A percentile compares a stretch with the other conserved stretches of the same genome.
These are phyloP conservation scores for Bacidia rubella DNA, from an alignment of 495 filamentous ascomycete species.

Conservation along the genomic window DNA sequence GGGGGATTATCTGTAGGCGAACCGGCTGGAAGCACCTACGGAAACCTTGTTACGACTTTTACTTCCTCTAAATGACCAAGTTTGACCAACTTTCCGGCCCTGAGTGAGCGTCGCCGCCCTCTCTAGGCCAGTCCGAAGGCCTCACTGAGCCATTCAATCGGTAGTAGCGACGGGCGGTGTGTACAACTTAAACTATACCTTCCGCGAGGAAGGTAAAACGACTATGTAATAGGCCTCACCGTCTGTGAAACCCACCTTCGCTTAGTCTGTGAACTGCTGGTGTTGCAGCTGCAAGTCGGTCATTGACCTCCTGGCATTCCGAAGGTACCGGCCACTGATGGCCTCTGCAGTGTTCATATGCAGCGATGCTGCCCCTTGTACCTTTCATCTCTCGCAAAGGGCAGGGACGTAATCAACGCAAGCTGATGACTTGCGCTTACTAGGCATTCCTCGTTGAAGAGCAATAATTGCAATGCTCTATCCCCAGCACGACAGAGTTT, in stretches of 20 bases:
- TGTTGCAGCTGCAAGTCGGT: too few species aligned
- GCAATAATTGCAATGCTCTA: conserved; percentile 71
- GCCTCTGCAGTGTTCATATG: too few species aligned
- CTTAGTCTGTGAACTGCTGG: too few species aligned
- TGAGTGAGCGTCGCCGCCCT: conserved; percentile 49
- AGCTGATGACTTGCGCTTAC: conserved; percentile 61
- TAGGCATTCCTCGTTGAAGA: conserved; percentile 68
- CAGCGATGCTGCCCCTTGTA: too few species aligned
- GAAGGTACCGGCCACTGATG: too few species aligned
- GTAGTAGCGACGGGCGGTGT: conserved; percentile 63
- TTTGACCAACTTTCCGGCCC: conserved; percentile 58
- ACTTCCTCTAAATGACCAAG: conserved; percentile 63
- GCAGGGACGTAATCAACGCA: conserved; percentile 61
- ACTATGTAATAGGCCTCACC: too few species aligned
- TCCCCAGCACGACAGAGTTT: conserved; percentile 64
- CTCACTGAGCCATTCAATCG: conserved; percentile 64
- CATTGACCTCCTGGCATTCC: too few species aligned
- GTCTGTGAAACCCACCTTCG: too few species aligned
- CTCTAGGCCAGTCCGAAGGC: conserved; percentile 52
- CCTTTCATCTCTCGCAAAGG: too few species aligned
- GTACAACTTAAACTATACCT: too few species aligned
- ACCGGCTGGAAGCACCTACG: conserved; percentile 37
- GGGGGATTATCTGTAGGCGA: neutral
- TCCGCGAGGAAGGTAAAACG: too few species aligned
- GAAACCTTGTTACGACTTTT: conserved; percentile 66